Evolutionary conservation across 2,329 filamentous ascomycete genomes (phyloP), one percentile per base, ranked within the genome.

Genomic region (Phyllosticta paracitricarpa): DNA sequence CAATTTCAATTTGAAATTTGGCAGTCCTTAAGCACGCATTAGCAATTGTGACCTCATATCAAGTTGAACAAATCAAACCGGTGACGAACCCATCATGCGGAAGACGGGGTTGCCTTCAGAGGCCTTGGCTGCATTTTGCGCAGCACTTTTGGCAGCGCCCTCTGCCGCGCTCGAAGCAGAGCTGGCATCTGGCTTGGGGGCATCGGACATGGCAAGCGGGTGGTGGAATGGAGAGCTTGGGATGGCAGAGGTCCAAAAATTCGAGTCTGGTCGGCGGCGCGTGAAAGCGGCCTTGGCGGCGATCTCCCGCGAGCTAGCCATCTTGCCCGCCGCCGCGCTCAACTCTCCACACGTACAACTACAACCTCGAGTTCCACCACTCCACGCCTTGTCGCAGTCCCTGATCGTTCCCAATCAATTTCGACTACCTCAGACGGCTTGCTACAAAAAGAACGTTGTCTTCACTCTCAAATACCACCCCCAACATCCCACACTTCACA

Each of bases 1-100:
- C 19, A 99, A 84, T 75, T 86, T 91, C 68, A 86, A 82, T 63
- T 89, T 88, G 64, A 97, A 84, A 66, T 87, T 89, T 57, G 93
- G 93, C 62, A 99, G 79, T 62, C 93, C 93, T 87, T 61, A 17
- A 28, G 63, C 51, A 14, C 7, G 48, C 14, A 35, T 35, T 63
- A 57, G 63, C 63, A 1, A 57, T 56, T 65, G 62, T 64, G 48
- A 64, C 64, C 65, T 64, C 65, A 30, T 57, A 56, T 57, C 33
- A 22, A 60, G 58, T 53, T 62, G 19, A 40, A 57, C 26, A 35
- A 5, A 24, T 30, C 40, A 24, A 51, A 30, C 8, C 14, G 51
- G 51, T n/a, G 54, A 56, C 68, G 61, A 58, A 73, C 72, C 72
- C 72, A 75, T 75, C 72, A 75, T 75, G 61, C 68, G 69, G 67